Base-by-base conservation (phyloP, 2,329 filamentous ascomycete genomes). In the Xylaria sp. region DNA sequence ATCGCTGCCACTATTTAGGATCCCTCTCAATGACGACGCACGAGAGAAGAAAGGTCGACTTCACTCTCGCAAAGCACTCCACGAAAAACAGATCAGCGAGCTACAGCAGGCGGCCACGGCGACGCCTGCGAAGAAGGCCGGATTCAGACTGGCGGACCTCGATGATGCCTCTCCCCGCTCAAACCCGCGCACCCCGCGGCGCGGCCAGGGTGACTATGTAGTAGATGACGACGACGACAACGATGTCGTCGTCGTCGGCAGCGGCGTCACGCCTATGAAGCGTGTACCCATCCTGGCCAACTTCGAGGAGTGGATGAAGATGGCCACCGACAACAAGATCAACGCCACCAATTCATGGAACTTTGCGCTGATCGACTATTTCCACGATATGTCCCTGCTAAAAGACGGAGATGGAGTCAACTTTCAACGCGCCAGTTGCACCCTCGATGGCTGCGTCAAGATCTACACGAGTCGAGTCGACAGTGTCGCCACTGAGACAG, bases 291-390 rank as follows among this genome's bases (percentile, higher is more conserved):
- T 99, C 75, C 85, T 99, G 63, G 96, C 96, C 77, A 99, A 99
- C 81, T 99, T 98, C 76, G 96, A 99, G 80, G 96, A 99, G 80
- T 98, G 95, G 96, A 98, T 99, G 94, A 99, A 98, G 86, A 97
- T 99, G 94, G 96, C 96, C 2, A 98, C 96, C 17, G 96, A 99
- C 83, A 99, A 99, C 83, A 96, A 96, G 82, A 99, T 99, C 85
- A 99, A 98, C 79, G 95, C 96, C 58, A 90, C 92, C 68, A 99
- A 99, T 81, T 97, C 94, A 36, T 99, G 96, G 96, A 98, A 98
- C 80, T 98, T 99, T 82, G 96, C 96, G n/a, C 88, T 99, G 20
- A 99, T 99, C 78, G 96, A 99, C 81, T 99, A 99, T 82, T 99
- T 99, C 77, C 95, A 99, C 80, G 96, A 99, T 77, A 98, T 99